Evolutionary conservation across 2,329 filamentous ascomycete genomes (phyloP).

Genomic region (Penicillium vulpinum): DNA sequence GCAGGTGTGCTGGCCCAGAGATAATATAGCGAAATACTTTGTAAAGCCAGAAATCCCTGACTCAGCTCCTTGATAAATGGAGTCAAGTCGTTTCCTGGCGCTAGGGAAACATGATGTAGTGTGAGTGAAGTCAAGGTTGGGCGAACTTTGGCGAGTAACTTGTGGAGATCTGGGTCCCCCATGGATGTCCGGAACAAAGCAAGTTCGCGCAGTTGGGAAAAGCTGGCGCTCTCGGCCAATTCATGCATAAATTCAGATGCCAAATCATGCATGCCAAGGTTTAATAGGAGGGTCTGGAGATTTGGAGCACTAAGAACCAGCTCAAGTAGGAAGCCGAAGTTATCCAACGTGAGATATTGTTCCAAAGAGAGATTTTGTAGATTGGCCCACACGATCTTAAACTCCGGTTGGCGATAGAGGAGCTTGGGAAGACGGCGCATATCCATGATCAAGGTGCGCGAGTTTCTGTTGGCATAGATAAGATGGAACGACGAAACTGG

Average conservation of each 20-base stretch:
- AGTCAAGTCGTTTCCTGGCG: conserved; percentile 16
- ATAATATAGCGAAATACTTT: conserved; percentile 23
- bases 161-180: conserved; percentile 17
- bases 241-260: conserved; percentile 27
- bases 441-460: conserved; percentile 27
- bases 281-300: conserved; percentile 20
- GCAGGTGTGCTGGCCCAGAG: conserved; percentile 21
- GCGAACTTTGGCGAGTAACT: conserved; percentile 11
- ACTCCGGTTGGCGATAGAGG: conserved; percentile 24
- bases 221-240: conserved; percentile 18
- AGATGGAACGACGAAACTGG: conserved; percentile 24
- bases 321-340: conserved; percentile 25
- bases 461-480: conserved; percentile 22
- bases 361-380: conserved; percentile 23
- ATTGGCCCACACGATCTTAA: conserved; percentile 22
- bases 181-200: conserved; percentile 22
- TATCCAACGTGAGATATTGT: conserved; percentile 27
- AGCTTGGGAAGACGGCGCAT: conserved; percentile 29
- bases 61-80: conserved; percentile 16
- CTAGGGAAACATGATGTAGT: conserved; percentile 20
- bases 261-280: conserved; percentile 24
- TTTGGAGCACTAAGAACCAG: conserved; percentile 24
- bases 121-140: conserved; percentile 16
- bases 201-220: conserved; percentile 19
- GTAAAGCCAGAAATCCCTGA: conserved; percentile 8